phyloP scores from a whole-genome alignment of 805 yeast species.

The Metschnikowia lochheadii region DNA sequence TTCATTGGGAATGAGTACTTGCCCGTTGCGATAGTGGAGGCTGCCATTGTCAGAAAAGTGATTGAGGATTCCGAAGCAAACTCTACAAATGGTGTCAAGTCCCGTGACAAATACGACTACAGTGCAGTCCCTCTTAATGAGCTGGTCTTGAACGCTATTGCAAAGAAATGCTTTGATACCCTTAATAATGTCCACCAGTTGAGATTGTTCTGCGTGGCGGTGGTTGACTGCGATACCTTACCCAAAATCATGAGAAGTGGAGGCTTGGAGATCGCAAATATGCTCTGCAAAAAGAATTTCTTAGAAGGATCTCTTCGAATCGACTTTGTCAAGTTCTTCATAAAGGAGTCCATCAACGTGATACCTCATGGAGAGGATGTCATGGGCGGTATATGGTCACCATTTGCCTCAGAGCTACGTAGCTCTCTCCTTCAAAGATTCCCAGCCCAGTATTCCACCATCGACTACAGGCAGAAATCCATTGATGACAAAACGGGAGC shows the following conservation, averaged over 20 bases:
- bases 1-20: conserved; percentile 73
- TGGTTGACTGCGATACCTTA: conserved; percentile 73
- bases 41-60: conserved; percentile 42
- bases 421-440: conserved; percentile 54
- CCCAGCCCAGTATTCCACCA: conserved; percentile 75
- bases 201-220: conserved; percentile 74
- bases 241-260: conserved; percentile 85
- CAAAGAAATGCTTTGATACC: conserved; percentile 42
- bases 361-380: conserved; percentile 74
- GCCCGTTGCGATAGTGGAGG: conserved; percentile 82
- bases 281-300: conserved; percentile 73
- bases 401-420: conserved; percentile 65
- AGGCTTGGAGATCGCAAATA: conserved; percentile 88
- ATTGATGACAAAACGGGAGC: conserved; percentile 74
- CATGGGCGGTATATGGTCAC: conserved; percentile 81
- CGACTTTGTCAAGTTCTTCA: conserved; percentile 74
- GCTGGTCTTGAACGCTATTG: conserved; percentile 39
- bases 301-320: conserved; percentile 76
- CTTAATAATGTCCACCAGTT: conserved; percentile 56
- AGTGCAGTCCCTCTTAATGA: conserved; percentile 43
- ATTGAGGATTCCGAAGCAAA: conserved; percentile 28
- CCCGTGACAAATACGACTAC: conserved; percentile 19
- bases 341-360: conserved; percentile 57
- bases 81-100: conserved; percentile 12
- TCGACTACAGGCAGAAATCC: conserved; percentile 72